Percentiles rank a stretch among this genome's conserved stretches.
Evolutionary conservation across 805 yeast species (phyloP).

Genomic region (Ascoidea tarda): DNA sequence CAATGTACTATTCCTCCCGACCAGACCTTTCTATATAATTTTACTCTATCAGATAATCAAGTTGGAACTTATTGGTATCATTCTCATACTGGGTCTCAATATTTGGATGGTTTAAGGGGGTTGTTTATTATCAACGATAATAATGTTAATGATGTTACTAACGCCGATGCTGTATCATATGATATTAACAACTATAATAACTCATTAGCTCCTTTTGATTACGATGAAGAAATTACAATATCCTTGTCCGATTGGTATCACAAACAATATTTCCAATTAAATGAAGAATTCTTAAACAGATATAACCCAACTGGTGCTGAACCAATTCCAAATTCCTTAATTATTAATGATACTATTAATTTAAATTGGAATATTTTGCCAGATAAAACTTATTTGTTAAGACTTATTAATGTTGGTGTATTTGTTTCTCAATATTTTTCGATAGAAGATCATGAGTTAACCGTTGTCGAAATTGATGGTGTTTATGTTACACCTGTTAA

Average conservation of each 20-base stretch:
- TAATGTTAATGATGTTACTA: conserved; percentile 13
- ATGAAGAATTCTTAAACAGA: conserved; percentile 36
- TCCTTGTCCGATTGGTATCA: conserved; percentile 56
- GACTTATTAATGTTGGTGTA: conserved; percentile 55
- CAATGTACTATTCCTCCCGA: conserved; percentile 72
- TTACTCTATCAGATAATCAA: conserved; percentile 45
- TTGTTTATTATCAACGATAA: conserved; percentile 49
- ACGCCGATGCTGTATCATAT: conserved; percentile 9
- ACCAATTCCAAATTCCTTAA: conserved; percentile 56
- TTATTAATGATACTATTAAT: conserved; percentile 53
- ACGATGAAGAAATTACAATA: conserved; percentile 46
- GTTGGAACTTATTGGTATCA: conserved; percentile 80
- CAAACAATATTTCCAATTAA: conserved; percentile 30
- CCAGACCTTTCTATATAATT: conserved; percentile 52
- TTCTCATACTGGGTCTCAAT: conserved; percentile 65
- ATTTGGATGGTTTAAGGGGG: conserved; percentile 67
- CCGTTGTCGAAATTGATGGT: conserved; percentile 67
- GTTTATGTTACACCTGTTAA: conserved; percentile 43
- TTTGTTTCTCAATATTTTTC: conserved; percentile 61
- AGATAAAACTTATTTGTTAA: conserved; percentile 45
- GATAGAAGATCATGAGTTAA: conserved; percentile 58
- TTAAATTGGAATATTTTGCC: conserved; percentile 40
- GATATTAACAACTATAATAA: conserved; percentile 14
- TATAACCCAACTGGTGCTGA: conserved; percentile 81
- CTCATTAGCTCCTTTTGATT: conserved; percentile 31